Conservation (phyloP, 2,329 filamentous ascomycete genomes). For the Pleomassaria siparia region DNA sequence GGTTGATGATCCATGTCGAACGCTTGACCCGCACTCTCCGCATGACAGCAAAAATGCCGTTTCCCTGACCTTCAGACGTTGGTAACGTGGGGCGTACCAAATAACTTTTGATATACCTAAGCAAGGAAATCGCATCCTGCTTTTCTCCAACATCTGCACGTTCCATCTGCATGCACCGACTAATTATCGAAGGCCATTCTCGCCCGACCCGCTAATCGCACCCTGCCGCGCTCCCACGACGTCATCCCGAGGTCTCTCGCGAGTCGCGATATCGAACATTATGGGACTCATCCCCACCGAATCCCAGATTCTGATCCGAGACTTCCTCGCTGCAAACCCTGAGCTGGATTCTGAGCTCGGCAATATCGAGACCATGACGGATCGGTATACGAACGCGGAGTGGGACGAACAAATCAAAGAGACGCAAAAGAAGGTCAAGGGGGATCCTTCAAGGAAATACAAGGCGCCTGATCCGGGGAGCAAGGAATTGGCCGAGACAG, state of each 20-base stretch:
- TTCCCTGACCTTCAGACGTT: conserved; percentile 36
- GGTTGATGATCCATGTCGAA: conserved; percentile 18
- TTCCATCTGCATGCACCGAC: neutral
- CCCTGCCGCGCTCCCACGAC: conserved; percentile 1
- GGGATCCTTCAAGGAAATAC: conserved; percentile 25
- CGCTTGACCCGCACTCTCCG: conserved; percentile 19
- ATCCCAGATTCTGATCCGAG: conserved; percentile 36
- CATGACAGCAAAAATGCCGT: conserved; percentile 29
- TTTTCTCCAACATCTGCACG: neutral
- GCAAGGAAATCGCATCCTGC: too few species aligned
- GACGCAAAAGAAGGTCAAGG: conserved; percentile 32
- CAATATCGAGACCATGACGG: conserved; percentile 40
- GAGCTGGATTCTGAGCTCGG: conserved; percentile 29
- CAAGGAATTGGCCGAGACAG: conserved; percentile 37
- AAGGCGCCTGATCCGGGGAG: conserved; percentile 30
- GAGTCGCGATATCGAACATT: neutral
- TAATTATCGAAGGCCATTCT: too few species aligned
- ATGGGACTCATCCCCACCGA: conserved; percentile 25
- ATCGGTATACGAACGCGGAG: conserved; percentile 49
- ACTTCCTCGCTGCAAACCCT: conserved; percentile 38
- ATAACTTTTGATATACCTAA: conserved; percentile 3
- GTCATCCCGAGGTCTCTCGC: conserved; percentile 5
- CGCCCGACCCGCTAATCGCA: neutral
- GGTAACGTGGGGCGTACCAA: conserved; percentile 10
- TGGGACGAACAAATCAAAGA: conserved; percentile 47